Percentiles rank a stretch among this genome's conserved stretches.
Conservation (phyloP, 805 yeast species). For the Cyberlindnera veronae region DNA sequence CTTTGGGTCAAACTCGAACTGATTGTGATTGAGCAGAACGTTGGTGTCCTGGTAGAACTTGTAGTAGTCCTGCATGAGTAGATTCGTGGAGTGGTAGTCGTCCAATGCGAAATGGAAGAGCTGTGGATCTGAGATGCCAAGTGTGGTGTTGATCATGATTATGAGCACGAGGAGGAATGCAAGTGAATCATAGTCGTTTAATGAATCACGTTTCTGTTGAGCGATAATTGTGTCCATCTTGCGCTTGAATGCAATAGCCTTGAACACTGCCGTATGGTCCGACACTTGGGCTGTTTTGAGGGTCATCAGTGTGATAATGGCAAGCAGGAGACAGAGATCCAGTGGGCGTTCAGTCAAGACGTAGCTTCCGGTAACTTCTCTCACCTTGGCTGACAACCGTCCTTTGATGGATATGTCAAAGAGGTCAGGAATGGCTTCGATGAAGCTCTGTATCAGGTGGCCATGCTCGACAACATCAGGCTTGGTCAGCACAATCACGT, state of each 20-base stretch:
- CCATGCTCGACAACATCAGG: constrained; percentile 9
- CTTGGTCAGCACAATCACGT: constrained; percentile 3
- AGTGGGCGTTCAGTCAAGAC: constrained; percentile 6
- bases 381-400: constrained; percentile 3
- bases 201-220: constrained; percentile 1
- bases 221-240: constrained; percentile 1
- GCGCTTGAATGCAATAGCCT: constrained; percentile 8
- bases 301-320: constrained; percentile 6
- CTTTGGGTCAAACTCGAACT: constrained; percentile 12
- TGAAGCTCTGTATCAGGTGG: constrained; percentile 4
- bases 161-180: constrained; percentile 9
- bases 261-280: constrained; percentile 2
- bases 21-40: constrained; percentile 14
- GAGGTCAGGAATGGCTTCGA: constrained; percentile 8
- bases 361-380: constrained; percentile 9
- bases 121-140: constrained; percentile 15
- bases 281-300: constrained; percentile 1
- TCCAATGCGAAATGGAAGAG: constrained; percentile 12
- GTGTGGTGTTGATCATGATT: constrained; percentile 19
- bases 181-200: constrained; percentile 6
- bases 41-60: constrained; percentile 15
- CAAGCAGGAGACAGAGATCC: constrained; percentile 8
- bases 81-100: constrained; percentile 2
- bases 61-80: constrained; percentile 14
- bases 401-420: constrained; percentile 8